phyloP scores from a whole-genome alignment of 192 early-diverging fungal genomes.

The Hyaloraphidium curvatum region DNA sequence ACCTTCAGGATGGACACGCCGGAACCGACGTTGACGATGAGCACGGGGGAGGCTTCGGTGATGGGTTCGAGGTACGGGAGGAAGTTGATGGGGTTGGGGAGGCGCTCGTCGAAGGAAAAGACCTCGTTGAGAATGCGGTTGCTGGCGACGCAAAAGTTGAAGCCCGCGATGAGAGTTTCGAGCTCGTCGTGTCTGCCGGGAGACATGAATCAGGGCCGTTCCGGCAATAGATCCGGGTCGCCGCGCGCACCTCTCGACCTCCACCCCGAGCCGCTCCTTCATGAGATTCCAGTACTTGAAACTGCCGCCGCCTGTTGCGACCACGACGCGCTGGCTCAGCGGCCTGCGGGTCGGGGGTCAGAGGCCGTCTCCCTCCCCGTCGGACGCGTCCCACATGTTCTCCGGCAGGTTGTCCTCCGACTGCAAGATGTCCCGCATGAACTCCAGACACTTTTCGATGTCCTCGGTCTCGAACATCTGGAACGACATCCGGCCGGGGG shows the following conservation, averaged over 20 bases:
- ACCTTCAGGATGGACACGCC: constrained; percentile 94
- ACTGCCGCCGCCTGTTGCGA: not conserved
- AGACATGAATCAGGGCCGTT: constrained; percentile 48
- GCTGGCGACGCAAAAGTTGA: constrained; percentile 37
- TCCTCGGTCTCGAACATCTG: constrained; percentile 83
- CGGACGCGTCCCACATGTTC: not conserved
- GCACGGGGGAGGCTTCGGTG: constrained; percentile 65
- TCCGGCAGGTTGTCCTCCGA: not conserved
- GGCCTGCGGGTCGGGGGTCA: not conserved
- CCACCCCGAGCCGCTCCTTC: constrained; percentile 1
- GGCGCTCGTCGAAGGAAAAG: constrained; percentile 71
- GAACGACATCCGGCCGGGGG: constrained; percentile 86
- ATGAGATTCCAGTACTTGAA: constrained; percentile 3
- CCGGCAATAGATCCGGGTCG: constrained; percentile 32
- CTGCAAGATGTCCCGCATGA: constrained; percentile 47
- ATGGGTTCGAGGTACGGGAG: constrained; percentile 27
- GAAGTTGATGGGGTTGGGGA: constrained; percentile 38
- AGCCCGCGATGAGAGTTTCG: constrained; percentile 62
- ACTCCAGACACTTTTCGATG: constrained; percentile 72
- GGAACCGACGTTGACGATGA: constrained; percentile 87
- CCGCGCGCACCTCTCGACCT: not conserved
- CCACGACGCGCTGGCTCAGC: not conserved
- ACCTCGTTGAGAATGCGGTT: constrained; percentile 87
- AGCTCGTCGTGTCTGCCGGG: constrained; percentile 87
- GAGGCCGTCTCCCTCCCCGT: not conserved